Percentiles rank a stretch among this genome's conserved stretches.
Conservation (phyloP, 208 protist genomes). For the Angomonas ambiguus region DNA sequence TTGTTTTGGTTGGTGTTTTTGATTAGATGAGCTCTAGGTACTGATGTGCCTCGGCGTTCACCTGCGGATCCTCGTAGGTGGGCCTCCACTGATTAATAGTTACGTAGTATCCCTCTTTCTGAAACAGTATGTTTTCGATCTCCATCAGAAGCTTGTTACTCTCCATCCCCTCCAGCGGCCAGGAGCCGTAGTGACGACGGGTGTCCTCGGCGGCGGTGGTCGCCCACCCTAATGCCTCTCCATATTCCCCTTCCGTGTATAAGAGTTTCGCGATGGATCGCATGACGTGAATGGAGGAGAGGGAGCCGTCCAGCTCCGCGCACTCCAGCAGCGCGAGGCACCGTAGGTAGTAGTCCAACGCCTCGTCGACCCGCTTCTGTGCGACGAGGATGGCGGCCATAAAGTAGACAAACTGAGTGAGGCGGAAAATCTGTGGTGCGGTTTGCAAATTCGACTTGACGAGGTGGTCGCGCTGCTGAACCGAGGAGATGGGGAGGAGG, state of each 20-base stretch:
- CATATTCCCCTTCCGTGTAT: conserved; percentile 38
- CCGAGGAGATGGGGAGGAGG: conserved; percentile 19
- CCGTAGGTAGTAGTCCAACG: conserved; percentile 36
- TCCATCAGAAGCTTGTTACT: conserved; percentile 22
- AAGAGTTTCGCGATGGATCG: conserved; percentile 36
- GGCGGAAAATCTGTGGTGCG: conserved; percentile 2
- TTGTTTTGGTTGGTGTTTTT: not conserved
- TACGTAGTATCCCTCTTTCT: conserved; percentile 42
- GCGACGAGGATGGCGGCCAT: conserved; percentile 43
- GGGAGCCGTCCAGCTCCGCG: conserved; percentile 21
- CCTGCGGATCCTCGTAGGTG: not conserved
- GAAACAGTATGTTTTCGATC: conserved; percentile 28
- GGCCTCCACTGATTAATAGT: conserved; percentile 19
- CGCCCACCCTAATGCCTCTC: conserved; percentile 46
- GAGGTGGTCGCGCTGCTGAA: conserved; percentile 21
- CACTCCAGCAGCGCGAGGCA: conserved; percentile 45
- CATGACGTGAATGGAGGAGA: conserved; percentile 30
- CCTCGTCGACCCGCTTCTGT: conserved; percentile 21
- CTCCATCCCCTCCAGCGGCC: conserved; percentile 30
- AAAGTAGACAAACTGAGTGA: conserved; percentile 26
- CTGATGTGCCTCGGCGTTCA: conserved; percentile 2
- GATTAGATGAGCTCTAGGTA: conserved; percentile 13
- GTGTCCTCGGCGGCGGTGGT: conserved; percentile 22
- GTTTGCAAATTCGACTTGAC: conserved; percentile 16
- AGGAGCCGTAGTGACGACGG: conserved; percentile 32